phyloP scores from a whole-genome alignment of 2,329 filamentous ascomycete genomes.

The Cyphellophora attinorum region DNA sequence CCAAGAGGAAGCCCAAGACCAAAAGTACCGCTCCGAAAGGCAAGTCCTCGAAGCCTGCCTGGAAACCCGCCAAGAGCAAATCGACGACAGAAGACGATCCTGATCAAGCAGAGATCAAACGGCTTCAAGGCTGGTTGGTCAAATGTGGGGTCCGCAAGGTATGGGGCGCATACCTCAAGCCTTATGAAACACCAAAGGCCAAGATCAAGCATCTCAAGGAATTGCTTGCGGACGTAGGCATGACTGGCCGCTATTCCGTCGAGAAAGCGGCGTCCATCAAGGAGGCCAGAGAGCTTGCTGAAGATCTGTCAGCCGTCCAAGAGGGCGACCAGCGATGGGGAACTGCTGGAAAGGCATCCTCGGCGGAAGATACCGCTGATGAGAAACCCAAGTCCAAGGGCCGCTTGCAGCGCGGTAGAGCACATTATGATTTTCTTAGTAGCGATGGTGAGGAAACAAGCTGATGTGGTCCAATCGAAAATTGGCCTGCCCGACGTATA shows the following conservation, averaged over 20 bases:
- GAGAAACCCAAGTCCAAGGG: conserved; percentile 31
- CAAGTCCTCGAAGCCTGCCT: conserved; percentile 14
- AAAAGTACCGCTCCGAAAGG: conserved; percentile 22
- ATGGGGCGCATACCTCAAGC: conserved; percentile 76
- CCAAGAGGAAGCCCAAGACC: conserved; percentile 42
- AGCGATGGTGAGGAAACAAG: conserved; percentile 57
- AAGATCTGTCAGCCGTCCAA: conserved; percentile 75
- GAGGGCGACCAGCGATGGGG: conserved; percentile 78
- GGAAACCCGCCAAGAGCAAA: conserved; percentile 24
- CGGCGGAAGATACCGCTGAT: conserved; percentile 21
- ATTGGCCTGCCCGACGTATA: not conserved
- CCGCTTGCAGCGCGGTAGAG: conserved; percentile 31
- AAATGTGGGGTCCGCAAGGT: conserved; percentile 92
- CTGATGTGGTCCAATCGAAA: conserved; percentile 23
- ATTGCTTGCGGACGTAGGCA: conserved; percentile 73
- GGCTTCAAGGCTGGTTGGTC: conserved; percentile 70
- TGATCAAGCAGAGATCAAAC: conserved; percentile 74
- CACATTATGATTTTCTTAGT: conserved; percentile 51
- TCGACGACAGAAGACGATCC: conserved; percentile 42
- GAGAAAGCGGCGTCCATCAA: conserved; percentile 80
- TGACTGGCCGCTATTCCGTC: conserved; percentile 79
- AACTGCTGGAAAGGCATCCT: conserved; percentile 27
- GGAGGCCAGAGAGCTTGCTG: conserved; percentile 72
- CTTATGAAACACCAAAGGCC: conserved; percentile 60
- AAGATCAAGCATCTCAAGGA: conserved; percentile 74